Base-by-base conservation (phyloP, 139 green algal genomes). In the Bryopsis sp. region DNA sequence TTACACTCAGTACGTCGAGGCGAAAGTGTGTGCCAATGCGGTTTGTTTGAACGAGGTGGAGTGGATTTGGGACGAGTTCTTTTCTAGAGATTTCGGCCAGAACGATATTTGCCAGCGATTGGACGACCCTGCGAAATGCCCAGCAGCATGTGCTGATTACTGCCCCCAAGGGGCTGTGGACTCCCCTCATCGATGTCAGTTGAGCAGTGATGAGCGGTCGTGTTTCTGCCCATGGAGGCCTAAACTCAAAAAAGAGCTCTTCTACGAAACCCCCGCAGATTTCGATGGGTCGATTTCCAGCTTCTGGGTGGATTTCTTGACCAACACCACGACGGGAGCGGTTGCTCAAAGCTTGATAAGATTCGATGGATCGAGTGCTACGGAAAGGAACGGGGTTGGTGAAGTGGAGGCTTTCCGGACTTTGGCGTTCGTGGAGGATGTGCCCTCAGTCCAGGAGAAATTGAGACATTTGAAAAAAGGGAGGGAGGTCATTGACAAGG, bases 241-340 rank as follows among this genome's bases (percentile, higher is more conserved):
- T 5, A 69, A 38, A 15, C 26, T 69, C 35, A 57, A 33, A 24
- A 35, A 7, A 11, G 5, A 57, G 11, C 19, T 58, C 3, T 69
- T 69, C n/a, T 69, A 58, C 29, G 62, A 69, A 57, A 69, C 48
- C 29, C 62, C 62, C 6, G 62, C n/a, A 35, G 62, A 36, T n/a
- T 69, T 58, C 26, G 58, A 65, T 22, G 24, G 58, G 8, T 50
- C 39, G 22, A 57, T 69, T 11, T 7, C 48, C 35, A 69, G 62
- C 39, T 69, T 38, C 37, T 69, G 62, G 62, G 19, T 24, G 7
- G 62, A 69, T 54, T 69, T 69, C n/a, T 38, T 69, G 62, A 69
- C n/a, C 35, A 69, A 35, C 37, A 69, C 62, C 4, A 15, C 62
- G 7, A 63, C 11, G 26, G 62, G 62, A 19, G 7, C 6, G 26